These are phyloP conservation scores for Tubosaeta brunneosetosa DNA, from an alignment of 768 basidiomycete species.

Conservation along the genomic window DNA sequence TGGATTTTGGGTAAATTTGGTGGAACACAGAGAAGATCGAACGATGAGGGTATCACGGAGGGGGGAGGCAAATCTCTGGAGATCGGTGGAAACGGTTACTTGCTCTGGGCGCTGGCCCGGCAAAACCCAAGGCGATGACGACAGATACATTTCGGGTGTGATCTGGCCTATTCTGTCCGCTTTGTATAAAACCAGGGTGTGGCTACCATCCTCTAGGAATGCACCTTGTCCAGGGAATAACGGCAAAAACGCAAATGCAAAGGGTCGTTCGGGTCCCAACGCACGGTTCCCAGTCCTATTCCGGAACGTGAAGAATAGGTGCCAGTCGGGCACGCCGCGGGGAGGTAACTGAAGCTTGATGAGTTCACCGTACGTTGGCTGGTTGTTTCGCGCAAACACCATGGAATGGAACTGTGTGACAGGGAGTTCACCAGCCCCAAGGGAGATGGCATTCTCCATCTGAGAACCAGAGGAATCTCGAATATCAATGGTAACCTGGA, in stretches of 20 bases:
- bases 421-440: slow-evolving; percentile 81
- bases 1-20: slow-evolving; percentile 85
- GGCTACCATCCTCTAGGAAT: slow-evolving; percentile 87
- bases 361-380: slow-evolving; percentile 90
- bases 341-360: slow-evolving; percentile 79
- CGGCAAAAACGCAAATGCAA: slow-evolving; percentile 91
- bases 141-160: slow-evolving; percentile 66
- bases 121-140: slow-evolving; percentile 56
- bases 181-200: slow-evolving; percentile 77
- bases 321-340: slow-evolving; percentile 69
- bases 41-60: slow-evolving; percentile 75
- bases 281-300: slow-evolving; percentile 57
- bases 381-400: slow-evolving; percentile 82
- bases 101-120: slow-evolving; percentile 59
- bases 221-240: slow-evolving; percentile 71
- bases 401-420: slow-evolving; percentile 83
- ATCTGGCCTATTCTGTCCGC: slow-evolving; percentile 67
- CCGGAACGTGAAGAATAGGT: slow-evolving; percentile 92
- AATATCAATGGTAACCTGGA: slow-evolving; percentile 91
- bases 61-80: slow-evolving; percentile 62
- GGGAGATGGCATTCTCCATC: slow-evolving; percentile 69
- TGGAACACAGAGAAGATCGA: slow-evolving; percentile 89
- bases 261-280: slow-evolving; percentile 61
- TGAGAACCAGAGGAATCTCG: slow-evolving; percentile 63
- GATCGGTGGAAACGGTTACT: slow-evolving; percentile 50